Percentiles rank a stretch among this genome's conserved stretches.
These are phyloP conservation scores for Taphrina betulina DNA, from an alignment of 1,139 yeast species.

Conservation along the genomic window DNA sequence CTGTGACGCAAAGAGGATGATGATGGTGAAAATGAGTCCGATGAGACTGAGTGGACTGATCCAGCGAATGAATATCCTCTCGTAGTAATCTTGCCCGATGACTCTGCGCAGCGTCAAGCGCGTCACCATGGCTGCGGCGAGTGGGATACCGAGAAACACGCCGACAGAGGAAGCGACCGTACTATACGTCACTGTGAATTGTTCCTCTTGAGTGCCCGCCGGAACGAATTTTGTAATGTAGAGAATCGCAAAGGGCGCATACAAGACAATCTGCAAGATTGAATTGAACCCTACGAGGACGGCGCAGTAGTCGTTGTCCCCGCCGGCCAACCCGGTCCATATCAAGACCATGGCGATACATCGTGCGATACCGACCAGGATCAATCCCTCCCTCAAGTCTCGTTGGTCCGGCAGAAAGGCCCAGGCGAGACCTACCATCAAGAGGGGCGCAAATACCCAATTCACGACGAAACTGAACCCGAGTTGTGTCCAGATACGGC, in stretches of 20 bases:
- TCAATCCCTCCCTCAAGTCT: slow-evolving; percentile 56
- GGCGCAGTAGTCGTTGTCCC: slow-evolving; percentile 56
- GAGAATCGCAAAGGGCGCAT: slow-evolving; percentile 56
- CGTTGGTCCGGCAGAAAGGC: slow-evolving; percentile 51
- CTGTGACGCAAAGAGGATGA: slow-evolving; percentile 55
- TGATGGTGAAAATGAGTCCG: slow-evolving; percentile 56
- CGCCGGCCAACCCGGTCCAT: slow-evolving; percentile 61
- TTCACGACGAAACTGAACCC: slow-evolving; percentile 51
- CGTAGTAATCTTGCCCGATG: slow-evolving; percentile 42
- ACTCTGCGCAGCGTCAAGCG: slow-evolving; percentile 43
- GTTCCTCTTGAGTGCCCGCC: slow-evolving; percentile 35
- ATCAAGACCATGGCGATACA: slow-evolving; percentile 63
- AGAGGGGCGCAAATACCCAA: slow-evolving; percentile 59
- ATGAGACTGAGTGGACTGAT: slow-evolving; percentile 55
- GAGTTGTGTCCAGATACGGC: slow-evolving; percentile 45
- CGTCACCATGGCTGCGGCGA: slow-evolving; percentile 51
- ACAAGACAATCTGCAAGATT: slow-evolving; percentile 54
- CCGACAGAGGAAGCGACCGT: slow-evolving; percentile 56
- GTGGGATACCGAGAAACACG: slow-evolving; percentile 58
- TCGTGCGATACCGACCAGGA: slow-evolving; percentile 61
- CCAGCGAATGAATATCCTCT: slow-evolving; percentile 46
- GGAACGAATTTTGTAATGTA: slow-evolving; percentile 42
- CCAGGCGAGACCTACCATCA: slow-evolving; percentile 63
- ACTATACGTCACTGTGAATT: slow-evolving; percentile 44
- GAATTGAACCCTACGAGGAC: slow-evolving; percentile 56